Conservation (phyloP, 345 rosid species). For the Pistacia atlantica region DNA sequence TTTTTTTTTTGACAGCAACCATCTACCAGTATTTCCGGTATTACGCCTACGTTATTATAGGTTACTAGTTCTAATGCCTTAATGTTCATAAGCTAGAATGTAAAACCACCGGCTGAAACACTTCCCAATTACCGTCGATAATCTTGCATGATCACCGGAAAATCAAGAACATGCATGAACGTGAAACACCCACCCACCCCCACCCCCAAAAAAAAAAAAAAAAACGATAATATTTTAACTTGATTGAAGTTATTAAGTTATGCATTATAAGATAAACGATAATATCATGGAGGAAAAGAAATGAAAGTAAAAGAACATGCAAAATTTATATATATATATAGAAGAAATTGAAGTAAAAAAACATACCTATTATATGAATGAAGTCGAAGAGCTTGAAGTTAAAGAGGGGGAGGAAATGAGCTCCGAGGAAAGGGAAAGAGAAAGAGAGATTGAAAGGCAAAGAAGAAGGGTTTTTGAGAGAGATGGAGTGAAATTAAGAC, state of each 20-base stretch:
- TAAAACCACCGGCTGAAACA: neutral
- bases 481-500: neutral
- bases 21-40: conserved; percentile 15
- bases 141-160: conserved; percentile 13
- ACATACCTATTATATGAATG: neutral
- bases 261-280: neutral
- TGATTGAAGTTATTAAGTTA: too few species aligned
- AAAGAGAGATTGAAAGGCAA: neutral
- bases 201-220: neutral
- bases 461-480: neutral
- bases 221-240: neutral
- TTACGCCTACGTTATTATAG: neutral
- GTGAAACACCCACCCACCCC: too few species aligned
- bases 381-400: neutral
- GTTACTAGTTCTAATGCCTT: neutral
- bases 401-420: neutral
- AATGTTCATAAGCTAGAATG: neutral
- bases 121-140: neutral
- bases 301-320: neutral
- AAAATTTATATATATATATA: neutral
- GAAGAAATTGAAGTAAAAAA: neutral
- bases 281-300: neutral
- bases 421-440: neutral
- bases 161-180: conserved; percentile 12
- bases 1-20: neutral